Base-by-base conservation (phyloP, 768 basidiomycete genomes). In the Filobasidium wieringae region DNA sequence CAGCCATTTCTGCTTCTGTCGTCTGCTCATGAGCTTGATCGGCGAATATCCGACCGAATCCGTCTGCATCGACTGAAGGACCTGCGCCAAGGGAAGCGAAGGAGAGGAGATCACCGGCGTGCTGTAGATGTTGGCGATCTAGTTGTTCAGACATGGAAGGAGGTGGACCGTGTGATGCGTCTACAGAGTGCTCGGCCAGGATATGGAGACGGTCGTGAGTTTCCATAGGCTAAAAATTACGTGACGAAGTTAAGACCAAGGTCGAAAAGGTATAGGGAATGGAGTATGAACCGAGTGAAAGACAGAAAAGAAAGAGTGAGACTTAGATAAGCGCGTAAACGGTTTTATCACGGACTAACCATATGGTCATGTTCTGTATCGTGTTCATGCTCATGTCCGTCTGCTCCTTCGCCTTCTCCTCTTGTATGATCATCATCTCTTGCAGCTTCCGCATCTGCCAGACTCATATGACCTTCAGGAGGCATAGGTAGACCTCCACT, bases 71-170 rank as follows among this genome's bases (percentile, higher is more conserved):
- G n/a, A 19, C 43, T 6, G 43, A 47, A 26, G 43, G 43, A 22
- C 43, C 43, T 5, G 43, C 43, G 22, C 43, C 43, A 27, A 47
- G 43, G 11, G 43, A 47, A 22, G 59, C 59, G 33, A 60, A 60
- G n/a, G 47, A 51, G 9, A 60, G 49, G 26, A 60, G 49, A 30
- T 55, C 59, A 24, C 37, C 59, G 17, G 59, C 59, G 33, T 53
- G 52, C 15, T 43, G 52, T 2, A 50, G 52, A 22, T 60, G 59
- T 31, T 60, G 59, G 27, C 54, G 56, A 31, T 57, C 56, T 4
- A 57, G 36, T 19, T 47, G 47, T 30, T 57, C 56, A 19, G 56
- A 36, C 59, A 60, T 60, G 34, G 59, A 60, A 7, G 52, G 54
- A 22, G 53, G 53, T 29, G 56, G 30, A 51, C 56, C 56, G 50